Evolutionary conservation across 148 eudicot species (phyloP), one percentile per base, ranked within the genome.

Genomic region (Chenopodium quinoa): DNA sequence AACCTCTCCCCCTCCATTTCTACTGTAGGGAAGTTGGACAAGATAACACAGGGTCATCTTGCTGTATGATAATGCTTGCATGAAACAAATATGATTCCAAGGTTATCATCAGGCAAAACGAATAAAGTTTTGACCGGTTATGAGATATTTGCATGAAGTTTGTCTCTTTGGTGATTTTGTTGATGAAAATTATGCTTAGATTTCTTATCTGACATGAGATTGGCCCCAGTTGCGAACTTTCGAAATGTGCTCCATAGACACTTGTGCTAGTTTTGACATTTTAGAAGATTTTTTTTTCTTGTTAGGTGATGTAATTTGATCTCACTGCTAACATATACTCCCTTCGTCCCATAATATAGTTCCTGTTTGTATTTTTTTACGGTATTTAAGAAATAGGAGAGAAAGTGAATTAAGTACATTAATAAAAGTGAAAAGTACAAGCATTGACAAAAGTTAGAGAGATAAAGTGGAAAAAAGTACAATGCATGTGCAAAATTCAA

Each of bases 51-150:
- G 17, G 32, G 37, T 64, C 62, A 54, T 29, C 46, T 73, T 62
- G 71, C 14, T 70, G 73, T 68, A 63, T 52, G 22, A 46, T 62
- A 2, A 44, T 69, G 73, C 62, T 52, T 78, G 54, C 78, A 48
- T 68, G 7, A 75, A 56, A 75, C 82, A 82, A 75, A 27, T 68
- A 50, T 37, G 56, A 48, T 69, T 63, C 44, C 64, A n/a, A 5
- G 44, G 78, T 83, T 32, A 40, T 46, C 23, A 16, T 65, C 50
- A 81, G 52, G 64, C 72, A 31, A 63, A 73, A 72, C 25, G 72
- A 78, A 80, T 80, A 58, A 70, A 20, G 1, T 56, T 69, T 25
- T 78, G 65, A 78, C 47, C 52, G 46, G 75, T 69, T 12, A 14
- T 67, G 19, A n/a, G 40, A 67, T 66, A 22, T 62, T 58, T 66